A percentile compares a stretch with the other conserved stretches of the same genome.
Conservation (phyloP, 805 yeast genomes). For the Millerozyma miso region DNA sequence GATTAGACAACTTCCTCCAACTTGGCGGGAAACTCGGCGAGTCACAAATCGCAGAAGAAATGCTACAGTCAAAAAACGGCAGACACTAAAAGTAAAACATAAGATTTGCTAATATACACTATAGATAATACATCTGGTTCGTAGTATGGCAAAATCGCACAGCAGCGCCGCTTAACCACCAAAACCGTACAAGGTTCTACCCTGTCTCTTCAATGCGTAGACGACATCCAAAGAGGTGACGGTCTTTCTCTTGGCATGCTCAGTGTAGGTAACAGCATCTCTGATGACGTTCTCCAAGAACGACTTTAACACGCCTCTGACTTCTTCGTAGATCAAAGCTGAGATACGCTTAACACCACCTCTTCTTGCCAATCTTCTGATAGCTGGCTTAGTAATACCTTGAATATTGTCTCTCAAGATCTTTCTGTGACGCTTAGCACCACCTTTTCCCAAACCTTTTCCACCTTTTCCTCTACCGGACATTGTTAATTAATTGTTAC, state of each 20-base stretch:
- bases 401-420: slow-evolving; percentile 98
- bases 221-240: slow-evolving; percentile 98
- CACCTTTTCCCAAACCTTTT: slow-evolving; percentile 99
- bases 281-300: slow-evolving; percentile 97
- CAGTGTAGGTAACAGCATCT: slow-evolving; percentile 99
- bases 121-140: slow-evolving; percentile 12
- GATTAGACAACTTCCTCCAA: slow-evolving; percentile 16
- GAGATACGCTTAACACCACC: slow-evolving; percentile 99
- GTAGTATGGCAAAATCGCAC: slow-evolving; percentile 6
- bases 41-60: slow-evolving; percentile 3
- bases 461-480: slow-evolving; percentile 99
- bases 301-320: slow-evolving; percentile 92
- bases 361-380: slow-evolving; percentile 99
- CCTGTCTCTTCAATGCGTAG: slow-evolving; percentile 99
- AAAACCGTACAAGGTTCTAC: slow-evolving; percentile 99
- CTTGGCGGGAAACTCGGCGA: slow-evolving; percentile 21
- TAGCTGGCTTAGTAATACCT: slow-evolving; percentile 99
- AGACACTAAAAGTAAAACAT: slow-evolving; percentile 2
- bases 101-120: slow-evolving; percentile 23
- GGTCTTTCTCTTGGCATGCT: slow-evolving; percentile 99
- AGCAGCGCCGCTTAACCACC: slow-evolving; percentile 70
- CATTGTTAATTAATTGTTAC: slow-evolving; percentile 47
- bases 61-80: background rate
- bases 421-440: slow-evolving; percentile 99
- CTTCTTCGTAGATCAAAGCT: slow-evolving; percentile 97